Conservation (phyloP, 164 flowering plant species). For the Saururus chinensis region DNA sequence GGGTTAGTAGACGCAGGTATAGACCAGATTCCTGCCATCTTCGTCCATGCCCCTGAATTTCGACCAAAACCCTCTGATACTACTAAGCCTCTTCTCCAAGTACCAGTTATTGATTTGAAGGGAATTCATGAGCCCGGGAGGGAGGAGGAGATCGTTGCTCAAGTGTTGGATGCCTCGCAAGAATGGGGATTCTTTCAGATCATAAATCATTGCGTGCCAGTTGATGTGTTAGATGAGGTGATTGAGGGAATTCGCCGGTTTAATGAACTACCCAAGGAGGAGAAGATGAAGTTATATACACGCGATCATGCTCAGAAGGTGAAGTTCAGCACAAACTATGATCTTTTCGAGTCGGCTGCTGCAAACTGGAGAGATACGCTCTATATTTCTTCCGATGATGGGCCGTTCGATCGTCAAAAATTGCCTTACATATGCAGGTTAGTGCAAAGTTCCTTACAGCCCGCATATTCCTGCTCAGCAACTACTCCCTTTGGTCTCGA, state of each 20-base stretch:
- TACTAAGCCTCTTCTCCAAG: background rate
- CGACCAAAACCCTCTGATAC: background rate
- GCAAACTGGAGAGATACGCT: too few relatives aligned
- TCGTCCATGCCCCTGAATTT: slow-evolving; percentile 4
- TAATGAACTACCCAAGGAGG: slow-evolving; percentile 7
- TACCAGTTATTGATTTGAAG: slow-evolving; percentile 25
- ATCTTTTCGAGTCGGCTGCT: slow-evolving; percentile 11
- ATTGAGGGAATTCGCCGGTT: too few relatives aligned
- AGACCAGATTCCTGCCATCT: slow-evolving; percentile 6
- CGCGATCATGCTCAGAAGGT: slow-evolving; percentile 19
- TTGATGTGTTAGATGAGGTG: too few relatives aligned
- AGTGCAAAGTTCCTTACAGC: too few relatives aligned
- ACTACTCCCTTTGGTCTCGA: too few relatives aligned
- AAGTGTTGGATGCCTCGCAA: too few relatives aligned
- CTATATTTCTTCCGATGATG: slow-evolving; percentile 11
- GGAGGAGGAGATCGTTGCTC: too few relatives aligned
- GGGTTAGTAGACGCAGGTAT: slow-evolving; percentile 12
- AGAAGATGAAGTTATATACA: slow-evolving; percentile 19
- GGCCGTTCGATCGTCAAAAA: slow-evolving; percentile 9
- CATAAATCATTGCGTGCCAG: too few relatives aligned
- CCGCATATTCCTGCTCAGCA: background rate
- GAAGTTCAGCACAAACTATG: slow-evolving; percentile 16
- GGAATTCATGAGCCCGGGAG: too few relatives aligned
- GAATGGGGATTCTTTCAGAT: too few relatives aligned
- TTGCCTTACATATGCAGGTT: slow-evolving; percentile 5